Evolutionary conservation across 768 basidiomycete species (phyloP).

Genomic region (Leccinellum luteum): DNA sequence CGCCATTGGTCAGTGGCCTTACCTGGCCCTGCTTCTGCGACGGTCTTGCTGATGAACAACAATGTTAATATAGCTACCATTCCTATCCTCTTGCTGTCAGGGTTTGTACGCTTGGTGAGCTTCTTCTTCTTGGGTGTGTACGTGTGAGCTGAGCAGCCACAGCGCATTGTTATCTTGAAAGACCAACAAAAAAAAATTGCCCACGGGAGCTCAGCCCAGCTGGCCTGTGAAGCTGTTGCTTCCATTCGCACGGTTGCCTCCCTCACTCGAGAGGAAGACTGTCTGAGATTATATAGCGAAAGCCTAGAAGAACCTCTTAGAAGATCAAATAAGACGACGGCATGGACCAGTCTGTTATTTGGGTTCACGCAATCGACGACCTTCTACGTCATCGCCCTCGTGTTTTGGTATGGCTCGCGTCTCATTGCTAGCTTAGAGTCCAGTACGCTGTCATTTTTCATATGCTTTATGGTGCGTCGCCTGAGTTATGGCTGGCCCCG

Average conservation of each 20-base stretch:
- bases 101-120: constrained; percentile 79
- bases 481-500: not conserved
- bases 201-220: constrained; percentile 79
- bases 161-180: constrained; percentile 85
- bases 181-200: constrained; percentile 77
- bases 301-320: constrained; percentile 71
- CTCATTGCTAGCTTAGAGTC: constrained; percentile 58
- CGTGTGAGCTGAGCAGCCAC: not conserved
- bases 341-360: constrained; percentile 66
- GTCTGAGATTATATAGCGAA: constrained; percentile 59
- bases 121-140: not conserved
- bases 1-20: constrained; percentile 45
- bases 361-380: constrained; percentile 69
- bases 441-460: constrained; percentile 68
- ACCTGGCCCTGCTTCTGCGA: not conserved
- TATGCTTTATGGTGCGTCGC: constrained; percentile 69
- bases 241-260: constrained; percentile 90
- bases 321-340: constrained; percentile 57
- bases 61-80: constrained; percentile 46
- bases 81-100: constrained; percentile 66
- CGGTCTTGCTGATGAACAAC: not conserved
- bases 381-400: constrained; percentile 82
- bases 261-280: constrained; percentile 84
- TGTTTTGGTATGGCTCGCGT: constrained; percentile 75
- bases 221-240: constrained; percentile 89